phyloP scores from a whole-genome alignment of 257 asterid species.

The Echites panduratus region DNA sequence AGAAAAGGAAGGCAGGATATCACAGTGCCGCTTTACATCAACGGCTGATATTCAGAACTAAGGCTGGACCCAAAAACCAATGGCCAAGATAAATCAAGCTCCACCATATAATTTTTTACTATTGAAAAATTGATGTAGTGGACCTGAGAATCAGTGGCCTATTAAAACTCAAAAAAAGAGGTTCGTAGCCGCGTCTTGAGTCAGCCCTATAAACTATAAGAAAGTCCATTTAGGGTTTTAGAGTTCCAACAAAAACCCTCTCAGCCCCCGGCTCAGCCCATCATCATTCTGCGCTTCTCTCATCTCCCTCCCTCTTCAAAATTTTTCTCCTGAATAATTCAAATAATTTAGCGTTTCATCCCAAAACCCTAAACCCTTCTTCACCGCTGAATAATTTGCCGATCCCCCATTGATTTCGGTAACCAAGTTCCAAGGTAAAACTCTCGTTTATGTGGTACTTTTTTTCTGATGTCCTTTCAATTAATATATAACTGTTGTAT shows the following conservation, averaged over 20 bases:
- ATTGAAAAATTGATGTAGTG: neutral
- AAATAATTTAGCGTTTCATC: slow-evolving; percentile 7
- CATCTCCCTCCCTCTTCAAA: slow-evolving; percentile 18
- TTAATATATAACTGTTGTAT: neutral
- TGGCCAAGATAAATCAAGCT: slow-evolving; percentile 1
- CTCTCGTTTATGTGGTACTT: neutral
- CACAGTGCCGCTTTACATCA: neutral
- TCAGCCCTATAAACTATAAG: neutral
- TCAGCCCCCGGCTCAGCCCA: slow-evolving; percentile 24
- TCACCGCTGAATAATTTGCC: slow-evolving; percentile 1
- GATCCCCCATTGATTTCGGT: slow-evolving; percentile 11
- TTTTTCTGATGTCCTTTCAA: neutral
- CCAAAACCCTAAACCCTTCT: slow-evolving; percentile 25
- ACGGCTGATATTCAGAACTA: neutral
- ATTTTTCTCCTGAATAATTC: slow-evolving; percentile 9
- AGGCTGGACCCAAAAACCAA: neutral
- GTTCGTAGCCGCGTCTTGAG: neutral
- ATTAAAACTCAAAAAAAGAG: neutral
- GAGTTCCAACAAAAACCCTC: neutral
- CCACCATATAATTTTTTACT: neutral
- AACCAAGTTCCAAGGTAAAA: neutral
- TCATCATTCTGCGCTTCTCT: neutral
- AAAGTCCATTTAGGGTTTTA: slow-evolving; percentile 29
- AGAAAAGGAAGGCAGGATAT: neutral
- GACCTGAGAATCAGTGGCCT: slow-evolving; percentile 1